These are phyloP conservation scores for Colletotrichum lentis DNA, from an alignment of 2,329 filamentous ascomycete species.

Conservation along the genomic window DNA sequence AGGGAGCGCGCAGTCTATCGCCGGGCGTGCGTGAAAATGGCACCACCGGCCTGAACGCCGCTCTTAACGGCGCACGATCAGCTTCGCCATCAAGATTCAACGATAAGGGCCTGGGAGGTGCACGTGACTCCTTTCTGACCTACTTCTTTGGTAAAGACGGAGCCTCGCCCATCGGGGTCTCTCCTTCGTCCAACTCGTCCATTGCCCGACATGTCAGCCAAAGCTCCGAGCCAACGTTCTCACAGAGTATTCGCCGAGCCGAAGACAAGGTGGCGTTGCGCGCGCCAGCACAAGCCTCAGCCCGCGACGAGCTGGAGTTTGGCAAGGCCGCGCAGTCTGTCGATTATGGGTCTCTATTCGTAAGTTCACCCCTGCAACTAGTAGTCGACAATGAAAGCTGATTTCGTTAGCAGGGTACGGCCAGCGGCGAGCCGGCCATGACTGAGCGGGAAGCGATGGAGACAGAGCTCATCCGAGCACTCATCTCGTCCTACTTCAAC, in stretches of 20 bases:
- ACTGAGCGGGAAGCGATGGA: slow-evolving; percentile 97
- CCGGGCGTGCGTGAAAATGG: slow-evolving; percentile 78
- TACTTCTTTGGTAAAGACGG: slow-evolving; percentile 99
- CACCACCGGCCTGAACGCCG: slow-evolving; percentile 65
- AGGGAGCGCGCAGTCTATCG: slow-evolving; percentile 79
- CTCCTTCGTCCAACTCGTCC: slow-evolving; percentile 50
- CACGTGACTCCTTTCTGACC: slow-evolving; percentile 92
- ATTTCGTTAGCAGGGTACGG: slow-evolving; percentile 52
- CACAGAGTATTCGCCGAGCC: slow-evolving; percentile 80
- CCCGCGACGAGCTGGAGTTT: slow-evolving; percentile 53
- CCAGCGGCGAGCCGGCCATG: slow-evolving; percentile 80
- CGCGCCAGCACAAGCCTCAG: slow-evolving; percentile 52
- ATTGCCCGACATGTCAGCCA: slow-evolving; percentile 77
- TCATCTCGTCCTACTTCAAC: slow-evolving; percentile 99
- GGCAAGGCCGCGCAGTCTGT: slow-evolving; percentile 49
- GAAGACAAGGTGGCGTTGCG: slow-evolving; percentile 66
- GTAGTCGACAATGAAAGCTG: slow-evolving; percentile 36
- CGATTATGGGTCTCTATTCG: slow-evolving; percentile 62
- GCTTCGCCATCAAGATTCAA: slow-evolving; percentile 70
- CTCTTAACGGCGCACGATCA: slow-evolving; percentile 72
- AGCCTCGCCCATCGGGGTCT: slow-evolving; percentile 51
- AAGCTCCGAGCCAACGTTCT: slow-evolving; percentile 80
- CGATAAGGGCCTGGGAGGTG: slow-evolving; percentile 65
- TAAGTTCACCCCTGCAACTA: slow-evolving; percentile 53
- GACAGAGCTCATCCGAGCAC: slow-evolving; percentile 92